These are phyloP conservation scores for Tardiomyces depauwii DNA, from an alignment of 1,139 yeast genomes.

Conservation along the genomic window DNA sequence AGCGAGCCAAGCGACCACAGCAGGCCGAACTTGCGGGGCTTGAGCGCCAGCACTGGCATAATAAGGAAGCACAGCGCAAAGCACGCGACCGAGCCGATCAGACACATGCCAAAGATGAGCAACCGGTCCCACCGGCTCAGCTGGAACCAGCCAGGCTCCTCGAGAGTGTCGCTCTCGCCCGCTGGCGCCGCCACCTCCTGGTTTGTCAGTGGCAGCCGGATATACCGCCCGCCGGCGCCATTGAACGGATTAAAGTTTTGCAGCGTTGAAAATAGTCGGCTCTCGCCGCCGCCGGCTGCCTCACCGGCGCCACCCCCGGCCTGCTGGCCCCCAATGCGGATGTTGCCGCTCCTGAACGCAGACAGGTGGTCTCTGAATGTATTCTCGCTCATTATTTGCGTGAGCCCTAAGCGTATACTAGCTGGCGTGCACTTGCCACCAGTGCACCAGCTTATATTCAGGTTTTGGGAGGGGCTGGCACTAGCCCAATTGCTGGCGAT, in stretches of 20 bases:
- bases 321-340: not conserved
- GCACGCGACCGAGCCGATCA: slow-evolving; percentile 66
- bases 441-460: no score
- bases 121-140: slow-evolving; percentile 72
- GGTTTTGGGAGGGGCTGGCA: no score
- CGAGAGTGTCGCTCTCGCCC: slow-evolving; percentile 14
- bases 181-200: slow-evolving; percentile 33
- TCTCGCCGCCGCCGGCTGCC: slow-evolving; percentile 20
- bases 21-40: slow-evolving; percentile 81
- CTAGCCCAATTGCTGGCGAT: no score
- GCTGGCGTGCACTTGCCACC: no score
- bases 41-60: slow-evolving; percentile 79
- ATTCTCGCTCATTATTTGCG: slow-evolving; percentile 14
- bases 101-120: slow-evolving; percentile 65
- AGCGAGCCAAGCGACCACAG: slow-evolving; percentile 86
- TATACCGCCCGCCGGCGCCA: slow-evolving; percentile 35
- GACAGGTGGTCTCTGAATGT: slow-evolving; percentile 28
- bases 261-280: slow-evolving; percentile 29
- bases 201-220: slow-evolving; percentile 42
- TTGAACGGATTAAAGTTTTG: slow-evolving; percentile 29
- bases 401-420: no score
- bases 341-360: slow-evolving; percentile 23
- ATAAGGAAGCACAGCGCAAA: slow-evolving; percentile 72
- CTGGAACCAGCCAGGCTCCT: slow-evolving; percentile 50
- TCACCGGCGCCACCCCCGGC: not conserved